These are phyloP conservation scores for Cyberlindnera nakhonratchasimensis DNA, from an alignment of 805 yeast genomes.

Conservation along the genomic window DNA sequence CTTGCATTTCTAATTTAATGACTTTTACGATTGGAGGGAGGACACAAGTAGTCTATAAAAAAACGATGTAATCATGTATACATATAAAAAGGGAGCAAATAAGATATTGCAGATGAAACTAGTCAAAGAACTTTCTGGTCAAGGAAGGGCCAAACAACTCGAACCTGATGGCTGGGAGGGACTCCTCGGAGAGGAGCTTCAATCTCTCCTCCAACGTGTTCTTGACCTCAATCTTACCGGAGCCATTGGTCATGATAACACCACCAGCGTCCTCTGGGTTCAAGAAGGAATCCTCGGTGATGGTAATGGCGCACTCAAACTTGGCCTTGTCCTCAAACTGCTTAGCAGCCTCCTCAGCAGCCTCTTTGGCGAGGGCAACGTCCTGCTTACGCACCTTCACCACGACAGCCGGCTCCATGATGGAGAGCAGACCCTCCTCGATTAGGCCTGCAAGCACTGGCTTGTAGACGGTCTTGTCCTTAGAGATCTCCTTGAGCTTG, in stretches of 20 bases:
- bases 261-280: conserved; percentile 80
- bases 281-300: conserved; percentile 58
- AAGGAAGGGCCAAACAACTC: conserved; percentile 84
- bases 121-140: conserved; percentile 89
- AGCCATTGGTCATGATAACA: conserved; percentile 61
- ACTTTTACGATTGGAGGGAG: too few relatives aligned
- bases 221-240: conserved; percentile 83
- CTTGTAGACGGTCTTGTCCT: conserved; percentile 57
- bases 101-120: too few relatives aligned
- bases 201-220: conserved; percentile 96
- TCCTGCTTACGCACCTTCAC: conserved; percentile 70
- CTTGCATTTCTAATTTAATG: conserved; percentile 3
- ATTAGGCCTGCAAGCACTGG: conserved; percentile 72
- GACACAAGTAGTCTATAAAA: background rate
- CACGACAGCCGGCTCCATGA: conserved; percentile 66
- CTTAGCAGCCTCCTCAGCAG: conserved; percentile 56
- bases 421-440: conserved; percentile 67
- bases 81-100: too few relatives aligned
- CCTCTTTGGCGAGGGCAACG: conserved; percentile 52
- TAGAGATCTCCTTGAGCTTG: conserved; percentile 55
- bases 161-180: conserved; percentile 88
- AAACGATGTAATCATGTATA: background rate
- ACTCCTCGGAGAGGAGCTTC: conserved; percentile 71
- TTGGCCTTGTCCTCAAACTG: conserved; percentile 62
- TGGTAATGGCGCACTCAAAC: conserved; percentile 47